A percentile compares a stretch with the other conserved stretches of the same genome.
Conservation (phyloP, 2,329 filamentous ascomycete species). For the Tympanopsis confertula region DNA sequence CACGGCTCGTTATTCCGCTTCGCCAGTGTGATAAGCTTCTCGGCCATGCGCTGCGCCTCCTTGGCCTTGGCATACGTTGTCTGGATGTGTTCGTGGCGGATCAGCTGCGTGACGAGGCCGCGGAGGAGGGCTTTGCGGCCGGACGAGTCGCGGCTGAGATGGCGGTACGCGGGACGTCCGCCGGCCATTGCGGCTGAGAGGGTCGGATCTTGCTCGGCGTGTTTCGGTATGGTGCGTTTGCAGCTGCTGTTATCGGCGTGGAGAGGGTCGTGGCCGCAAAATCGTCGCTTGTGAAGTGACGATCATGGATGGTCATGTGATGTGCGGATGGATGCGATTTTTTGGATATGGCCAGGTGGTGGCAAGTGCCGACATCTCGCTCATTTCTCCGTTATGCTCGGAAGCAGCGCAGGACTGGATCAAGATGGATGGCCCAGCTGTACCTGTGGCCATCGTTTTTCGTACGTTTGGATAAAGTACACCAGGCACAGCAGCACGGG, state of each 20-base stretch:
- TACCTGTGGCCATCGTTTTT: too few relatives aligned
- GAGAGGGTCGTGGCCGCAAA: too few relatives aligned
- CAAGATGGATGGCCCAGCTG: too few relatives aligned
- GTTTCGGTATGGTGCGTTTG: neutral
- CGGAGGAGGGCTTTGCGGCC: slow-evolving; percentile 87
- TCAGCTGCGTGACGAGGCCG: slow-evolving; percentile 88
- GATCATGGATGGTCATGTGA: too few relatives aligned
- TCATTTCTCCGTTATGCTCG: too few relatives aligned
- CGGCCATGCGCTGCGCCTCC: slow-evolving; percentile 83
- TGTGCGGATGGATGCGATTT: too few relatives aligned
- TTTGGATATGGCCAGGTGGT: too few relatives aligned
- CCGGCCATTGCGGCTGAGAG: slow-evolving; percentile 57
- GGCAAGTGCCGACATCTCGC: too few relatives aligned
- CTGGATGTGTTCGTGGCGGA: slow-evolving; percentile 83
- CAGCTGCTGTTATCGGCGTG: neutral
- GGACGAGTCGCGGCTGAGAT: slow-evolving; percentile 72
- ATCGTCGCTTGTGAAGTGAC: too few relatives aligned
- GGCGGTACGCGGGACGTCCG: slow-evolving; percentile 75
- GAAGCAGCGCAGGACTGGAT: too few relatives aligned
- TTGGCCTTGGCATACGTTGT: slow-evolving; percentile 97
- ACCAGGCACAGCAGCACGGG: slow-evolving; percentile 2
- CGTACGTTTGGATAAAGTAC: slow-evolving; percentile 1
- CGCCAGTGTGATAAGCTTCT: slow-evolving; percentile 86
- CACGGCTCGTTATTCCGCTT: slow-evolving; percentile 86
- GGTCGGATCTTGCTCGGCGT: neutral